phyloP scores from a whole-genome alignment of 129 eudicot species.

The Ambrosia trifida region DNA sequence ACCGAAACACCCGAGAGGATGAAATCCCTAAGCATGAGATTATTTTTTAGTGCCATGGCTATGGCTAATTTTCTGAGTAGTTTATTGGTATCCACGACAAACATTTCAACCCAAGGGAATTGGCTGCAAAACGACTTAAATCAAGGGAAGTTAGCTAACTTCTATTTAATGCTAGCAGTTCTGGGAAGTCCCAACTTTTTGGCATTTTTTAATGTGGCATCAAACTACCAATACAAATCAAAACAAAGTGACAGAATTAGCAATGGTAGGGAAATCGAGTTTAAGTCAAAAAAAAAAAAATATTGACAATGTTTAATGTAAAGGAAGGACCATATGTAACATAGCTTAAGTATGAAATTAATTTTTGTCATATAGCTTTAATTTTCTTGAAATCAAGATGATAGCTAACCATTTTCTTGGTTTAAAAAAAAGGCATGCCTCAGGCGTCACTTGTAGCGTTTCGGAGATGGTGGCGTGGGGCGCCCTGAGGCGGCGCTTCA shows the following conservation, averaged over 20 bases:
- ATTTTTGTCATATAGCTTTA: too few relatives aligned
- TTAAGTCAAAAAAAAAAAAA: too few relatives aligned
- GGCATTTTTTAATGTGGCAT: conserved; percentile 41
- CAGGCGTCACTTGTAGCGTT: too few relatives aligned
- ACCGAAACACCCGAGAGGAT: conserved; percentile 85
- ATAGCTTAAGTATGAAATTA: too few relatives aligned
- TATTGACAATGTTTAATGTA: background rate
- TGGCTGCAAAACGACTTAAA: conserved; percentile 62
- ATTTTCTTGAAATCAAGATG: too few relatives aligned
- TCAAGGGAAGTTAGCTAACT: conserved; percentile 46
- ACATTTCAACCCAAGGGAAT: conserved; percentile 28
- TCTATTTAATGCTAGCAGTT: conserved; percentile 63
- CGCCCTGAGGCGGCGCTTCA: too few relatives aligned
- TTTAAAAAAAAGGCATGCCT: too few relatives aligned
- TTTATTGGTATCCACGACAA: conserved; percentile 47
- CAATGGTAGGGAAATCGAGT: background rate
- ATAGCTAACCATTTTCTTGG: too few relatives aligned
- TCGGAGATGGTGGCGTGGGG: too few relatives aligned
- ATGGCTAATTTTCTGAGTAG: conserved; percentile 73
- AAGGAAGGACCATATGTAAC: too few relatives aligned
- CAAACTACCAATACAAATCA: conserved; percentile 49
- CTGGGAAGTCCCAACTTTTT: conserved; percentile 41
- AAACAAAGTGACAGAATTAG: conserved; percentile 16
- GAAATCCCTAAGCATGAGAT: conserved; percentile 92
- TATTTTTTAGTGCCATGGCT: conserved; percentile 54